Percentiles rank a stretch among this genome's conserved stretches.
Evolutionary conservation across 768 basidiomycete genomes (phyloP).

Genomic region (Crassisporium funariophilum): DNA sequence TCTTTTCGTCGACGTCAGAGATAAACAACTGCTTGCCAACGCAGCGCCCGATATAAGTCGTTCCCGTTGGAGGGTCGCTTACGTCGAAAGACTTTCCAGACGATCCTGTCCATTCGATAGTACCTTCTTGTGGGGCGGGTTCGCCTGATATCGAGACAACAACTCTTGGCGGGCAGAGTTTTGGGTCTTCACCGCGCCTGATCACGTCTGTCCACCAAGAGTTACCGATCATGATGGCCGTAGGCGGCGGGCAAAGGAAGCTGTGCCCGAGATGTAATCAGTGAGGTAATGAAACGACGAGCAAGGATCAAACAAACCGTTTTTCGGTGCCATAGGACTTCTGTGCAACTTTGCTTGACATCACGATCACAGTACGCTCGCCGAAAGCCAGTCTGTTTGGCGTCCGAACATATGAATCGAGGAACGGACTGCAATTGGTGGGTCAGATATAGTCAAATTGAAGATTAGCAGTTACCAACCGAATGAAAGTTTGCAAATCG

Average conservation of each 20-base stretch:
- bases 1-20: slow-evolving; percentile 92
- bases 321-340: slow-evolving; percentile 98
- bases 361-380: slow-evolving; percentile 92
- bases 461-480: slow-evolving; percentile 43
- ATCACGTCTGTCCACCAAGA: slow-evolving; percentile 91
- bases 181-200: slow-evolving; percentile 73
- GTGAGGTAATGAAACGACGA: slow-evolving; percentile 5
- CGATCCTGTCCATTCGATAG: slow-evolving; percentile 85
- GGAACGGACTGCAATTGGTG: slow-evolving; percentile 58
- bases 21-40: slow-evolving; percentile 96
- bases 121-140: slow-evolving; percentile 80
- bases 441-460: slow-evolving; percentile 15
- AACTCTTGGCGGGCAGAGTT: slow-evolving; percentile 77
- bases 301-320: slow-evolving; percentile 48
- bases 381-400: slow-evolving; percentile 87
- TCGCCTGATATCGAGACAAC: slow-evolving; percentile 93
- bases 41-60: slow-evolving; percentile 90
- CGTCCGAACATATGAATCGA: slow-evolving; percentile 84
- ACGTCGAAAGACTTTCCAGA: slow-evolving; percentile 85
- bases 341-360: slow-evolving; percentile 98
- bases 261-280: slow-evolving; percentile 42
- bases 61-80: slow-evolving; percentile 74
- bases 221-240: slow-evolving; percentile 91
- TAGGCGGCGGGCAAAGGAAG: slow-evolving; percentile 92
- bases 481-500: slow-evolving; percentile 80